A percentile compares a stretch with the other conserved stretches of the same genome.
phyloP scores from a whole-genome alignment of 140 eudicot species.

The Erigeron philadelphicus region DNA sequence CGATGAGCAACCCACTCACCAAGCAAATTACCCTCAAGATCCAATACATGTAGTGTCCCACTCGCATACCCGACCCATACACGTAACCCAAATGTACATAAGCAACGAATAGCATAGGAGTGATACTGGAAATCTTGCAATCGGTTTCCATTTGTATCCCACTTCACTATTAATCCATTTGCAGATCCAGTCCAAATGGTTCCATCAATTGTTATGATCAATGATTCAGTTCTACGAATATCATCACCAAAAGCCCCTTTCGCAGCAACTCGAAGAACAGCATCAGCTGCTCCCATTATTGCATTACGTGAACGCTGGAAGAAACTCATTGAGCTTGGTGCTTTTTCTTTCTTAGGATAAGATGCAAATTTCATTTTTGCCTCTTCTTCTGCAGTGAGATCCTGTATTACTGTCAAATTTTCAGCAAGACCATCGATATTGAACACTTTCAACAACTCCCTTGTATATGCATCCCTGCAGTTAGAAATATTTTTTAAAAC shows the following conservation, averaged over 20 bases:
- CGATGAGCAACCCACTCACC: constrained; percentile 89
- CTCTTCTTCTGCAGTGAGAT: constrained; percentile 67
- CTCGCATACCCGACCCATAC: constrained; percentile 86
- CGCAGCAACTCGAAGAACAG: constrained; percentile 87
- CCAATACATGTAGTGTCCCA: constrained; percentile 69
- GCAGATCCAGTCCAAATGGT: constrained; percentile 81
- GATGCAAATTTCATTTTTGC: constrained; percentile 54
- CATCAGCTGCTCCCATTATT: constrained; percentile 96
- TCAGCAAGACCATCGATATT: constrained; percentile 82
- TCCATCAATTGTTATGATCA: constrained; percentile 58
- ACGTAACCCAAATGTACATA: constrained; percentile 66
- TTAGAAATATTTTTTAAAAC: constrained; percentile 12
- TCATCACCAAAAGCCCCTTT: constrained; percentile 83
- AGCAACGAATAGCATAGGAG: constrained; percentile 45
- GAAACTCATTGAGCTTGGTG: constrained; percentile 57
- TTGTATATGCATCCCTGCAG: constrained; percentile 81
- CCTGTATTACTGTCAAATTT: constrained; percentile 54
- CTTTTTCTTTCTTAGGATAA: constrained; percentile 57
- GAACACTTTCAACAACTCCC: constrained; percentile 81
- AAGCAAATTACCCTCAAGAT: constrained; percentile 67
- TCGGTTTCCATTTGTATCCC: constrained; percentile 94
- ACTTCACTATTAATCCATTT: constrained; percentile 67
- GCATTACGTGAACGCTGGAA: constrained; percentile 98
- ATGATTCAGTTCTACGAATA: constrained; percentile 61
- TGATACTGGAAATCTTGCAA: constrained; percentile 60